Conservation (phyloP, 352 stramenopile species). For the Elongisporangium senticosum region DNA sequence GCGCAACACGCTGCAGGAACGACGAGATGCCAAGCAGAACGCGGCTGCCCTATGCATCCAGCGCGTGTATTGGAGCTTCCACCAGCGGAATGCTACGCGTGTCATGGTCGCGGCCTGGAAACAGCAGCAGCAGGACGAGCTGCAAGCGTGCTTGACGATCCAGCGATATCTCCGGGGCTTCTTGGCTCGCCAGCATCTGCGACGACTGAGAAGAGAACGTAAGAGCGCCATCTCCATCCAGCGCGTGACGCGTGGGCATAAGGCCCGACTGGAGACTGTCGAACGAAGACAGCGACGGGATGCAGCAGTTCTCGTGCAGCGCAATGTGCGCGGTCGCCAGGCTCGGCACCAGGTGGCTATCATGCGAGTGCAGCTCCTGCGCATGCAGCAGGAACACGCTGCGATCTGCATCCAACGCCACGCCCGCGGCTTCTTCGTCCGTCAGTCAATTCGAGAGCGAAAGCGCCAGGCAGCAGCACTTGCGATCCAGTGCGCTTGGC, state of each 20-base stretch:
- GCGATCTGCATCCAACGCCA: constrained; percentile 35
- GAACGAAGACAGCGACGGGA: constrained; percentile 2
- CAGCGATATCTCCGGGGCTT: constrained; percentile 28
- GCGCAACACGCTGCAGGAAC: constrained; percentile 21
- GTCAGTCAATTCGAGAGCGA: constrained; percentile 10
- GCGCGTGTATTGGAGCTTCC: constrained; percentile 21
- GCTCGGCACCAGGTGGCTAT: constrained; percentile 7
- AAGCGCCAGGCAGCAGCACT: constrained; percentile 13
- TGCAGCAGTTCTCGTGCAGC: constrained; percentile 37
- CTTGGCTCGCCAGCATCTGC: constrained; percentile 14
- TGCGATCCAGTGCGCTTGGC: constrained; percentile 27
- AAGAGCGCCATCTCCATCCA: constrained; percentile 35
- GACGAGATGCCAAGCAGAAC: constrained; percentile 14
- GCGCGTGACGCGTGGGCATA: constrained; percentile 20
- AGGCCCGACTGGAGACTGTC: constrained; percentile 10
- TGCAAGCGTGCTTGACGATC: constrained; percentile 14
- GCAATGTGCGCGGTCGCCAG: constrained; percentile 20
- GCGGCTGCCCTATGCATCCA: constrained; percentile 33
- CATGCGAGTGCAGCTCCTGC: constrained; percentile 11
- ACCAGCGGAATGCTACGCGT: constrained; percentile 27
- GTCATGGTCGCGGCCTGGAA: constrained; percentile 21
- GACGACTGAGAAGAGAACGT: constrained; percentile 7
- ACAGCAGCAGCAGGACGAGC: constrained; percentile 16
- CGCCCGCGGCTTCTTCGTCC: constrained; percentile 21
- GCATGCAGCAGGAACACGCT: constrained; percentile 12